phyloP scores from a whole-genome alignment of 192 early-diverging fungal species.

The Cetraspora pellucida region DNA sequence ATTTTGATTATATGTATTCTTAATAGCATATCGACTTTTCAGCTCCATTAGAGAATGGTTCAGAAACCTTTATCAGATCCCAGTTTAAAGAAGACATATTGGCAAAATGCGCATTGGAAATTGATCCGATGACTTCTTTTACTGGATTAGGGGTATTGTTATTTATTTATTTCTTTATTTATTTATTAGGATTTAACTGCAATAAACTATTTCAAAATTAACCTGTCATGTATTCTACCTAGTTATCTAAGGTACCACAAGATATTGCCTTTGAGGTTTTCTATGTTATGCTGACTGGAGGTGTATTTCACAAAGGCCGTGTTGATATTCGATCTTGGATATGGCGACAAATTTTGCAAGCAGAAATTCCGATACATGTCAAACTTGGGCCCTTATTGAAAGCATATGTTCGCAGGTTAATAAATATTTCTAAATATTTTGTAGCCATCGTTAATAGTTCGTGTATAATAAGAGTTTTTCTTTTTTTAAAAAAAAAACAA shows the following conservation, averaged over 20 bases:
- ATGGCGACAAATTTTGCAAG: constrained; percentile 35
- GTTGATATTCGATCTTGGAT: constrained; percentile 37
- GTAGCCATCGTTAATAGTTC: neutral
- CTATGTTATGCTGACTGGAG: constrained; percentile 38
- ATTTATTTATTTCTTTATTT: neutral
- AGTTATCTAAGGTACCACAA: constrained; percentile 13
- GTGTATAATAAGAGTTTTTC: constrained; percentile 21
- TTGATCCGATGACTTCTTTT: constrained; percentile 26
- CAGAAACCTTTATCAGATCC: neutral
- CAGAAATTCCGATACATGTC: constrained; percentile 38
- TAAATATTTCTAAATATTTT: neutral
- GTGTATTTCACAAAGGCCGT: constrained; percentile 36
- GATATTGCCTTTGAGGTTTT: constrained; percentile 25
- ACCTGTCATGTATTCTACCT: neutral
- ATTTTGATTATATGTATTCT: neutral
- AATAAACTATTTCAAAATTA: neutral
- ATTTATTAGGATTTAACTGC: neutral
- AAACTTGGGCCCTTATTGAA: constrained; percentile 40
- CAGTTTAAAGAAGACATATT: constrained; percentile 3
- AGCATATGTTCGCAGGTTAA: constrained; percentile 38
- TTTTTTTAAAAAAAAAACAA: neutral
- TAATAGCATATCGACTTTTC: neutral
- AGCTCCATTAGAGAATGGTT: neutral
- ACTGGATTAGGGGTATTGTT: constrained; percentile 7
- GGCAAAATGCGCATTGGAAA: constrained; percentile 13